phyloP scores from a whole-genome alignment of 2,329 filamentous ascomycete genomes.

The Ophiocordyceps camponoti-leonardi region DNA sequence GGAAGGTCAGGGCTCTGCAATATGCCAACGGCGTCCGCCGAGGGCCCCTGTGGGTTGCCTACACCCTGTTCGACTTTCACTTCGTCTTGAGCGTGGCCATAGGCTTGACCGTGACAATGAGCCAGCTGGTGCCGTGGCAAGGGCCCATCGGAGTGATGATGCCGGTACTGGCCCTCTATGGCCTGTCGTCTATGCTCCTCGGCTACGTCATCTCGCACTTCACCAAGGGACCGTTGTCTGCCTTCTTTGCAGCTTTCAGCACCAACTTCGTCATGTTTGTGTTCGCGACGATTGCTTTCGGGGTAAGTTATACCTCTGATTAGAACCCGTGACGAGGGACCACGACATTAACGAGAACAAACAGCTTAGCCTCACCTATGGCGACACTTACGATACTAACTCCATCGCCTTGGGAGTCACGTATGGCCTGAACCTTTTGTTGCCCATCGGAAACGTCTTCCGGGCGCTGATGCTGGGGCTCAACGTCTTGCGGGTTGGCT shows the following conservation, averaged over 20 bases:
- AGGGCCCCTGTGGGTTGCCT: constrained; percentile 63
- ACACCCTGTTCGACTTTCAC: constrained; percentile 58
- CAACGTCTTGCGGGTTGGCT: constrained; percentile 64
- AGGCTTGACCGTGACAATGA: constrained; percentile 33
- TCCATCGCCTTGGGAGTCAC: constrained; percentile 4
- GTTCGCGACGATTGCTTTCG: constrained; percentile 50
- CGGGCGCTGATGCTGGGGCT: constrained; percentile 55
- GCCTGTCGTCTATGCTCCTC: constrained; percentile 52
- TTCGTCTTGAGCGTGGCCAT: constrained; percentile 48
- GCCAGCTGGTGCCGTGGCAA: constrained; percentile 14
- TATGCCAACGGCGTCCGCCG: constrained; percentile 75
- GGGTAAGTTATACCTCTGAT: constrained; percentile 2
- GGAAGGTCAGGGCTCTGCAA: constrained; percentile 61
- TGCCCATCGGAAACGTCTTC: constrained; percentile 31
- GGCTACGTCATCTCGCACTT: constrained; percentile 48
- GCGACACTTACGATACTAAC: constrained; percentile 1
- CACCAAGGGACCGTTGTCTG: constrained; percentile 51
- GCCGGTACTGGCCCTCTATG: constrained; percentile 59
- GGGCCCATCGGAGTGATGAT: constrained; percentile 63
- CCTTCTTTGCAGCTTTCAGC: constrained; percentile 50
- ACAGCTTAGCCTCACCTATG: background rate
- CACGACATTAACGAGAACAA: background rate
- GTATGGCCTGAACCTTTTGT: constrained; percentile 6
- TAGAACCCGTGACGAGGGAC: background rate
- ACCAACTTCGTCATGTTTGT: constrained; percentile 45